Conservation (phyloP, 1,139 yeast genomes). For the Suhomyces chickasaworum region DNA sequence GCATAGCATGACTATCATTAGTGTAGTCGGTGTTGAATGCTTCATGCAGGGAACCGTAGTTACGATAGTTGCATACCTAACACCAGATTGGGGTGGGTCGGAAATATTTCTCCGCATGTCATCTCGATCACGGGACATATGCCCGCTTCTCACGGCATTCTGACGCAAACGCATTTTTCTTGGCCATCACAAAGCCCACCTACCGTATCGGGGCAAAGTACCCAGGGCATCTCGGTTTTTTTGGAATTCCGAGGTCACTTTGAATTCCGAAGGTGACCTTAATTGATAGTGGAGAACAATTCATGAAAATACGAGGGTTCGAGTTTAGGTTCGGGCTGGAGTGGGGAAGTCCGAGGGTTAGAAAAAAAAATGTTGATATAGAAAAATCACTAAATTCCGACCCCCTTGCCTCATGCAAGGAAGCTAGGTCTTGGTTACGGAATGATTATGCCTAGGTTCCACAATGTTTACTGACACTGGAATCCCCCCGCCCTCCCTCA, state of each 20-base stretch:
- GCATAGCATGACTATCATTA: no score
- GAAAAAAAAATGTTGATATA: no score
- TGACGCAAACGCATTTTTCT: constrained; percentile 3
- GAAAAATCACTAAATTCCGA: neutral
- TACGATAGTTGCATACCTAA: no score
- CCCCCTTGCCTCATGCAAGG: neutral
- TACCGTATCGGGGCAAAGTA: constrained; percentile 1
- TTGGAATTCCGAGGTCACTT: neutral
- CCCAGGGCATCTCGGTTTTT: neutral
- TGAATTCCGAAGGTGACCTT: neutral
- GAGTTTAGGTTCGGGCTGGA: no score
- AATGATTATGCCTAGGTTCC: neutral
- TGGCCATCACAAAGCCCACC: constrained; percentile 4
- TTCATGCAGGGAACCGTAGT: no score
- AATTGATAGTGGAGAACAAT: no score
- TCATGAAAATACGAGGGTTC: no score
- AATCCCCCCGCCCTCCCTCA: neutral
- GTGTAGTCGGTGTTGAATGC: no score
- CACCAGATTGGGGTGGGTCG: no score
- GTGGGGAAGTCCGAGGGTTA: no score
- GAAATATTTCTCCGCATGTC: neutral
- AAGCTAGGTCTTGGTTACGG: neutral
- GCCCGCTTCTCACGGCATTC: constrained; percentile 6
- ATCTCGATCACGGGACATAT: neutral
- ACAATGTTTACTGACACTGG: no score